Evolutionary conservation across 805 yeast genomes (phyloP).

Genomic region (Wickerhamiella galacta): DNA sequence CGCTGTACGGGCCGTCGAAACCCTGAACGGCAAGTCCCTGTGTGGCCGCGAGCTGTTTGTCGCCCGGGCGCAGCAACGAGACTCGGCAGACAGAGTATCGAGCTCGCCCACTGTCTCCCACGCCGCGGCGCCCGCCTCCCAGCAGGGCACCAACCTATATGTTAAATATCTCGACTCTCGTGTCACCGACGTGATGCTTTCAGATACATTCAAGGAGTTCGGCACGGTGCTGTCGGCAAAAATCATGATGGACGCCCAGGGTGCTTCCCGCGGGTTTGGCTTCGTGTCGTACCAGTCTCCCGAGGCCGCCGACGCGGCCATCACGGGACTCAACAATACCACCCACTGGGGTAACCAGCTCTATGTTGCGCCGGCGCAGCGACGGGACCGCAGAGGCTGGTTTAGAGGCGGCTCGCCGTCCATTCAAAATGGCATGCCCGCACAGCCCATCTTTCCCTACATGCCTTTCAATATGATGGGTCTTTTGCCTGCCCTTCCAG

Average conservation of each 20-base stretch:
- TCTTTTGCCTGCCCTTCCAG: slow-evolving; percentile 35
- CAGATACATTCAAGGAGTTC: slow-evolving; percentile 27
- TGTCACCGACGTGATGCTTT: slow-evolving; percentile 38
- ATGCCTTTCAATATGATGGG: slow-evolving; percentile 69
- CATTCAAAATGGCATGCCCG: neutral
- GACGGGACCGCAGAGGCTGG: slow-evolving; percentile 23
- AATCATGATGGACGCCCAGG: slow-evolving; percentile 33
- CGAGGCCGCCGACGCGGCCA: slow-evolving; percentile 51
- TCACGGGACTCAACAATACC: slow-evolving; percentile 43
- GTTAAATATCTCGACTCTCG: slow-evolving; percentile 43
- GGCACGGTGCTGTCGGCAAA: slow-evolving; percentile 41
- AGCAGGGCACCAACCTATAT: slow-evolving; percentile 51
- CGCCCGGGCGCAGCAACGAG: slow-evolving; percentile 28
- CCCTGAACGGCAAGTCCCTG: slow-evolving; percentile 30
- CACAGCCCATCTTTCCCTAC: slow-evolving; percentile 18
- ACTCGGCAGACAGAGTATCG: neutral
- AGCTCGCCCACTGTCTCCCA: no score
- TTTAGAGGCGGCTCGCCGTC: neutral
- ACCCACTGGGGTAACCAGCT: slow-evolving; percentile 34
- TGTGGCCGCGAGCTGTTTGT: slow-evolving; percentile 24
- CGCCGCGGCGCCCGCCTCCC: neutral
- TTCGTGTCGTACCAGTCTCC: slow-evolving; percentile 60
- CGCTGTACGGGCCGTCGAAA: slow-evolving; percentile 31
- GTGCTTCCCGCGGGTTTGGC: slow-evolving; percentile 59
- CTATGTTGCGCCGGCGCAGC: slow-evolving; percentile 63